These are phyloP conservation scores for Pseudognaphalium luteoalbum DNA, from an alignment of 129 eudicot genomes.

Conservation along the genomic window DNA sequence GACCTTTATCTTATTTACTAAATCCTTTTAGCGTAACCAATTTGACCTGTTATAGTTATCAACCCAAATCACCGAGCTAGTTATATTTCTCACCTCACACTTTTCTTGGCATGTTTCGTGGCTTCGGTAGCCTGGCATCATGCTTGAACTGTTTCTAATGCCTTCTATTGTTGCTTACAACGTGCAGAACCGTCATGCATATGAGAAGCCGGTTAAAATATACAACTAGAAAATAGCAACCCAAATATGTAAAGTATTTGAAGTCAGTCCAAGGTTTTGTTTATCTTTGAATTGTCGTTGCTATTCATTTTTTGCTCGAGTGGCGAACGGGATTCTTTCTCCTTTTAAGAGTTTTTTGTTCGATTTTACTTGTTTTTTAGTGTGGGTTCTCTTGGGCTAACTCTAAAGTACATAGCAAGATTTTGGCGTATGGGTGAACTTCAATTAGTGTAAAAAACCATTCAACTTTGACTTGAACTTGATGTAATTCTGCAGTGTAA, in stretches of 20 bases:
- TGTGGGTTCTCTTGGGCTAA: constrained; percentile 6
- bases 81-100: background rate
- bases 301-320: constrained; percentile 31
- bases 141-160: background rate
- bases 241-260: constrained; percentile 29
- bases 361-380: background rate
- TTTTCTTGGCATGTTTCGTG: background rate
- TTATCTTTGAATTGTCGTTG: constrained; percentile 29
- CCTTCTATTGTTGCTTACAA: background rate
- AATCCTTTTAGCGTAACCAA: background rate
- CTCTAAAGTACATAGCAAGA: constrained; percentile 30
- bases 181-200: constrained; percentile 94
- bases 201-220: constrained; percentile 93
- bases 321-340: constrained; percentile 12
- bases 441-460: background rate
- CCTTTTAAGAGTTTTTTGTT: background rate
- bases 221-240: constrained; percentile 54
- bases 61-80: background rate
- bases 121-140: background rate
- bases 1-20: background rate
- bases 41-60: background rate
- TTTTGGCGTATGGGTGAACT: constrained; percentile 13
- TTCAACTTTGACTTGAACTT: constrained; percentile 13
- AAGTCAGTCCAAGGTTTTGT: constrained; percentile 28
- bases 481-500: constrained; percentile 13